Base-by-base conservation (phyloP, 2,329 filamentous ascomycete genomes). In the Neofusicoccum parvum region DNA sequence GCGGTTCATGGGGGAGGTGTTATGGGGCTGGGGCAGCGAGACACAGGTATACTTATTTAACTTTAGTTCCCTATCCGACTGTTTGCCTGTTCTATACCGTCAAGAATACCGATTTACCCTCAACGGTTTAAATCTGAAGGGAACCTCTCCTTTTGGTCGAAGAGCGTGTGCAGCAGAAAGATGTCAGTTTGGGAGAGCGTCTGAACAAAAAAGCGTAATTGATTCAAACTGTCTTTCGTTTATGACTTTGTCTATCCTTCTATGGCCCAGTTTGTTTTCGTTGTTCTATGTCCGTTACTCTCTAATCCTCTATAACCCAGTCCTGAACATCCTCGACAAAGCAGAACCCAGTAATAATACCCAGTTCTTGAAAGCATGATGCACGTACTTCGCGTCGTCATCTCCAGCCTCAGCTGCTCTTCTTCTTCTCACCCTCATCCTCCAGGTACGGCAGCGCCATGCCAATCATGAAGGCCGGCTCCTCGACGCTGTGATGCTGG, bases 401-500 rank as follows among this genome's bases (percentile, higher is more conserved):
- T n/a, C 39, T 17, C 23, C 10, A 14, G 3, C 46, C 15, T 43
- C 60, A 12, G n/a, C 27, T 41, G 12, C 17, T 64, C 59, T 2
- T 23, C 27, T 14, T 48, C 37, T 43, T 27, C 48, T 32, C 37
- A 5, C 27, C n/a, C 14, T 32, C 36, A 20, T 45, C 15, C 39
- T 36, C 15, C 41, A 34, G 39, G 27, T 32, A 32, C 32, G 58
- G 65, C 41, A 66, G 41, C 49, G 65, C 65, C 65, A 66, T 60
- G 45, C 65, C 65, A 4, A 66, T 41, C 65, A 66, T 32, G 45
- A 96, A 89, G 0, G 92, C 92, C 2, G 92, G 92, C 77, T 95
- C 92, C 1, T 92, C 79, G 63, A 95, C 86, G 69, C 78, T 92
- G 71, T 91, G 84, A 77, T 95, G 92, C 71, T 95, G 91, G 75